Evolutionary conservation across 2,329 filamentous ascomycete genomes (phyloP), one percentile per base, ranked within the genome.

Genomic region (Aspergillus fructus): DNA sequence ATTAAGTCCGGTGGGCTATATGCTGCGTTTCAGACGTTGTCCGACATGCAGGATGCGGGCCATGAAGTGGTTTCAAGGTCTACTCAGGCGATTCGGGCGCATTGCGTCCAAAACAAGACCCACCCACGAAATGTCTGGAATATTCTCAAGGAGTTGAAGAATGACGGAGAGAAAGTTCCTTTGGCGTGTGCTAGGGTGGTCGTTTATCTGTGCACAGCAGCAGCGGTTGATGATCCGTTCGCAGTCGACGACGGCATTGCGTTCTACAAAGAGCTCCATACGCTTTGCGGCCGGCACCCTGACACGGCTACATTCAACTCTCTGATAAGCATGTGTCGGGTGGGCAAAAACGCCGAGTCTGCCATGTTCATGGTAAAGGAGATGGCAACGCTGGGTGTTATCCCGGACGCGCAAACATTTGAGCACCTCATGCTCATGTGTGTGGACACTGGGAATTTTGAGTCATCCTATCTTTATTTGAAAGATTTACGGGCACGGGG

Each of bases 31-130:
- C 83, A 84, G 41, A 81, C 89, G 1, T 78, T 96, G 15, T 85
- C 84, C 62, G 87, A 91, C 68, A 94, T 96, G 88, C 76, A 83
- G 21, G 80, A 84, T 58, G 83, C 86, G 17, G 85, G 86, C 5
- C 70, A 88, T 5, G 71, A 81, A 40, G 79, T 85, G 3, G 82
- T 84, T 34, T 69, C 80, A 4, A 82, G 78, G 13, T 88, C 84
- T 54, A 91, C 89, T 2, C 80, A 87, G 15, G 74, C 84, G 2
- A 77, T 97, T 21, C 86, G 83, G 64, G 68, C 71, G 3, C 76
- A 83, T 57, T 77, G 96, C 42, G 76, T 76, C 40, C 67, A 76
- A 40, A 74, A 79, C 1, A 73, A 79, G 0, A 66, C 70, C 0
- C 76, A 83, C 3, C 75, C 84, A 1, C 70, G 78, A 15, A 72